A percentile compares a stretch with the other conserved stretches of the same genome.
Conservation (phyloP, 1,284 basidiomycete species). For the Coniophora puteana region DNA sequence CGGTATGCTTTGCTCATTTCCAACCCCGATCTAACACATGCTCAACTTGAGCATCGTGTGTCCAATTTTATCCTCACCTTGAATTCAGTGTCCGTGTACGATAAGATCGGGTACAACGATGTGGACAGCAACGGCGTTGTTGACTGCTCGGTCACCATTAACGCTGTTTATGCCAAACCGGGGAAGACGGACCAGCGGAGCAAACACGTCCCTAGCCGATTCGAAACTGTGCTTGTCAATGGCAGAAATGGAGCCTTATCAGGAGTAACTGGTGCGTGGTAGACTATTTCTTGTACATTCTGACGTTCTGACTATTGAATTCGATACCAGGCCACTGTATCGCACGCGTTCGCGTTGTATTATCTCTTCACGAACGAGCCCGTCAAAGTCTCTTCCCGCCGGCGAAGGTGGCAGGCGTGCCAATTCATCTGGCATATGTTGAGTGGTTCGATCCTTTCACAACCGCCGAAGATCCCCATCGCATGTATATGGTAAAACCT, state of each 20-base stretch:
- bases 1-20: conserved; percentile 17
- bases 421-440: conserved; percentile 19
- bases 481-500: conserved; percentile 24
- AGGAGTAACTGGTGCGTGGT: not conserved
- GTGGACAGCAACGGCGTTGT: not conserved
- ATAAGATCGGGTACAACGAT: conserved; percentile 2
- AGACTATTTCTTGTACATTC: not conserved
- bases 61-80: conserved; percentile 1
- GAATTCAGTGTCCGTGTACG: conserved; percentile 8
- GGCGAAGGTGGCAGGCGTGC: not conserved
- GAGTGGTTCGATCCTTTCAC: conserved; percentile 23
- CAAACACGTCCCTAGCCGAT: not conserved
- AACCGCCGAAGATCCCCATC: conserved; percentile 11
- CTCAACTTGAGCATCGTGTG: not conserved
- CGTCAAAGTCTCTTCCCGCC: conserved; percentile 12
- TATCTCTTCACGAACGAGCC: conserved; percentile 18
- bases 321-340: conserved; percentile 18
- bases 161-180: conserved; percentile 1
- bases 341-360: conserved; percentile 22
- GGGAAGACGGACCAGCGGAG: not conserved
- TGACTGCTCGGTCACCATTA: not conserved
- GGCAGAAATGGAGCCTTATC: conserved; percentile 1
- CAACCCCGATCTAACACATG: conserved; percentile 1
- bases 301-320: not conserved
- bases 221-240: conserved; percentile 6